phyloP scores from a whole-genome alignment of 768 basidiomycete genomes.

The Rhodotorula paludigena region DNA sequence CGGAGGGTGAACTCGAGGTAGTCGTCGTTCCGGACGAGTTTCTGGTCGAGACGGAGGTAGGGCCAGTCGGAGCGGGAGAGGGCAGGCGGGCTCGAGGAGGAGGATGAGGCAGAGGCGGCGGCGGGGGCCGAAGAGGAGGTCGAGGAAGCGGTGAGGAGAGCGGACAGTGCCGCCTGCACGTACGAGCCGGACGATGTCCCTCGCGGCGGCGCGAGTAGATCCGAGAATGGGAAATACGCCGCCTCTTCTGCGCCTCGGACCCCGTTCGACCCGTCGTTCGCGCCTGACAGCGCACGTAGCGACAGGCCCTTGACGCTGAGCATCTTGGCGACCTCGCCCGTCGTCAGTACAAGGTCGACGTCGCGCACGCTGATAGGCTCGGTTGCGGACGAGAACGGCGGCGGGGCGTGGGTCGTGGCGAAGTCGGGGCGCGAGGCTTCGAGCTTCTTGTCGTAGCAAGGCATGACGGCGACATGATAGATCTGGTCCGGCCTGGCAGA shows the following conservation, averaged over 20 bases:
- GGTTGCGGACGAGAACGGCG: not conserved
- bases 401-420: slow-evolving; percentile 54
- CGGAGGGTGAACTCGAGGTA: slow-evolving; percentile 44
- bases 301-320: slow-evolving; percentile 79
- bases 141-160: slow-evolving; percentile 37
- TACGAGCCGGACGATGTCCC: slow-evolving; percentile 92
- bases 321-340: slow-evolving; percentile 82
- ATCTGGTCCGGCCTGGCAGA: slow-evolving; percentile 67
- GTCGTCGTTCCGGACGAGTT: slow-evolving; percentile 47
- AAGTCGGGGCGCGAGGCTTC: slow-evolving; percentile 95
- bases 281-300: slow-evolving; percentile 55
- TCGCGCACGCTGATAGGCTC: slow-evolving; percentile 68
- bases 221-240: slow-evolving; percentile 25
- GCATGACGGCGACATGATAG: slow-evolving; percentile 97
- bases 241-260: slow-evolving; percentile 60
- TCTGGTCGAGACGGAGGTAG: slow-evolving; percentile 36
- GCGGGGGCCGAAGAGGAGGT: slow-evolving; percentile 30
- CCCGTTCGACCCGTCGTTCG: not conserved
- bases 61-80: slow-evolving; percentile 37
- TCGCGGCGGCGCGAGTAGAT: slow-evolving; percentile 56
- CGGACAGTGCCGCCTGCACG: slow-evolving; percentile 58
- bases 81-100: not conserved
- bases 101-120: slow-evolving; percentile 25
- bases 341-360: slow-evolving; percentile 95
- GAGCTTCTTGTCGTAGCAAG: slow-evolving; percentile 98